phyloP scores from a whole-genome alignment of 352 stramenopile species.

The Phytophthora gonapodyides region DNA sequence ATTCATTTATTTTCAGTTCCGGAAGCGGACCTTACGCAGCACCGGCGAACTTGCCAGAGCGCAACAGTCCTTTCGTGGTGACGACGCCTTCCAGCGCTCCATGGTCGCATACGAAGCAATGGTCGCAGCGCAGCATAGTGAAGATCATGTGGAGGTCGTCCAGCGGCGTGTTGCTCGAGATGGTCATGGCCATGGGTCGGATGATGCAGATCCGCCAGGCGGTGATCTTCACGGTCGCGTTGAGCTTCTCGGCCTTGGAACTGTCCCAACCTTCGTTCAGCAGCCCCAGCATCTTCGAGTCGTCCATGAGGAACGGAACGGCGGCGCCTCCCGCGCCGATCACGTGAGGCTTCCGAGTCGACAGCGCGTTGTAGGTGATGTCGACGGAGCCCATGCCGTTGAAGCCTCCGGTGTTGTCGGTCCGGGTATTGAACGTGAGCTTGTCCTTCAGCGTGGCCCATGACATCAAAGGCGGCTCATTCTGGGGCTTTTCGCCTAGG shows the following conservation, averaged over 20 bases:
- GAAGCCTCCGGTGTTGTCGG: constrained; percentile 54
- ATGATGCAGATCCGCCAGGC: constrained; percentile 64
- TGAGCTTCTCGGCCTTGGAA: constrained; percentile 63
- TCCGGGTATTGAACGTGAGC: constrained; percentile 40
- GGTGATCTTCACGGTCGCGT: constrained; percentile 69
- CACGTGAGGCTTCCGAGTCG: constrained; percentile 29
- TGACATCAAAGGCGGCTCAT: constrained; percentile 39
- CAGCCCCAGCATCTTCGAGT: constrained; percentile 77
- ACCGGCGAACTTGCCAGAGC: constrained; percentile 40
- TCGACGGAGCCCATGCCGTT: constrained; percentile 69
- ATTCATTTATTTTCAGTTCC: too few species aligned
- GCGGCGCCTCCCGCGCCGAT: constrained; percentile 20
- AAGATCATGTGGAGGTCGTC: constrained; percentile 92
- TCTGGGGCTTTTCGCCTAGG: constrained; percentile 66
- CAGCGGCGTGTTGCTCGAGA: constrained; percentile 77
- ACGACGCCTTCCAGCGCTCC: constrained; percentile 83
- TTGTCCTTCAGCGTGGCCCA: constrained; percentile 72
- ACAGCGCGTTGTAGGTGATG: constrained; percentile 69
- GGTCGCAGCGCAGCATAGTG: constrained; percentile 88
- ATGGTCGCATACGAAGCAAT: constrained; percentile 89
- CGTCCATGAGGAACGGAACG: constrained; percentile 84
- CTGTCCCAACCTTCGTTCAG: constrained; percentile 74
- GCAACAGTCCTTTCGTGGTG: constrained; percentile 75
- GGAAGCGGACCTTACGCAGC: constrained; percentile 16
- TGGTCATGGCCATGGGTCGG: constrained; percentile 80